Conservation (phyloP, 2,329 filamentous ascomycete species). For the Colletotrichum horii region DNA sequence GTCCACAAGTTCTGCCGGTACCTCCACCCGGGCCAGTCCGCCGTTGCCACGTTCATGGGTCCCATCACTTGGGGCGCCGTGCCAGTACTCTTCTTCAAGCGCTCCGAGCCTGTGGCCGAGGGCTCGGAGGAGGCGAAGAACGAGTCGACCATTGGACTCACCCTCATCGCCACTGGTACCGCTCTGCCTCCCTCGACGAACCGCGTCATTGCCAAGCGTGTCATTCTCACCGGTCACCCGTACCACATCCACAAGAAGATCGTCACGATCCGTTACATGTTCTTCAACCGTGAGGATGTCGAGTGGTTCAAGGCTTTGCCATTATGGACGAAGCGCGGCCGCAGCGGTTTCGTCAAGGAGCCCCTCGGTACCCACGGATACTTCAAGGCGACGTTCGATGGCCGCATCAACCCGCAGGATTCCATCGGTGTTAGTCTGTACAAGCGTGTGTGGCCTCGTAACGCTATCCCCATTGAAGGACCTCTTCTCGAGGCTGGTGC, state of each 20-base stretch:
- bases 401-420: constrained; percentile 94
- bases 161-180: constrained; percentile 86
- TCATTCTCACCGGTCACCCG: constrained; percentile 93
- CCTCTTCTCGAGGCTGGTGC: constrained; percentile 42
- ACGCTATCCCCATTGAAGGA: constrained; percentile 56
- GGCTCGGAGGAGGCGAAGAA: constrained; percentile 46
- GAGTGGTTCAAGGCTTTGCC: constrained; percentile 98
- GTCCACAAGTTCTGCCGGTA: constrained; percentile 97
- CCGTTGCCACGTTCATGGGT: constrained; percentile 87
- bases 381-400: constrained; percentile 98
- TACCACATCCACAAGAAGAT: constrained; percentile 99
- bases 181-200: constrained; percentile 76
- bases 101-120: constrained; percentile 42
- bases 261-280: constrained; percentile 99
- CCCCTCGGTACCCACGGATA: constrained; percentile 96
- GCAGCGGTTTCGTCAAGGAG: constrained; percentile 93
- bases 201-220: constrained; percentile 90
- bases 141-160: constrained; percentile 57
- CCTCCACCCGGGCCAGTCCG: constrained; percentile 87
- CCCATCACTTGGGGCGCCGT: constrained; percentile 94
- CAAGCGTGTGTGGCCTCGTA: constrained; percentile 83
- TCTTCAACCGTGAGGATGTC: constrained; percentile 95
- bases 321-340: constrained; percentile 88
- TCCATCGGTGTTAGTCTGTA: constrained; percentile 89
- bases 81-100: constrained; percentile 87